Conservation (phyloP, 108 stramenopile species). For the Schizochytrium sp. region DNA sequence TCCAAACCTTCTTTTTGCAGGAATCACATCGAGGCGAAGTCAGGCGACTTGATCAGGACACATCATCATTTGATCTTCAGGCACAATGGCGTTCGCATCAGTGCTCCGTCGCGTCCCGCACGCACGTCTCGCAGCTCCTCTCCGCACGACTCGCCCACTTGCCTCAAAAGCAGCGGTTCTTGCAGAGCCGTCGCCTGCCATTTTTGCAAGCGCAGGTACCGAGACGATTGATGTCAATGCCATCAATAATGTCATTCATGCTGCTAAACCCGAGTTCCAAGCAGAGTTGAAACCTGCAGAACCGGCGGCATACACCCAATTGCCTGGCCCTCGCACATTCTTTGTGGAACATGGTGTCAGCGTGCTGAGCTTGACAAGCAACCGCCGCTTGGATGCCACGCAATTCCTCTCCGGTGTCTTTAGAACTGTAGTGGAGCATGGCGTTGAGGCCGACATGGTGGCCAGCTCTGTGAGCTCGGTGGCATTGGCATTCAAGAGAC, state of each 20-base stretch:
- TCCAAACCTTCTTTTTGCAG: too few species aligned
- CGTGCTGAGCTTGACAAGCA: slow-evolving; percentile 29
- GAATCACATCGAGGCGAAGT: too few species aligned
- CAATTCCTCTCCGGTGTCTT: slow-evolving; percentile 28
- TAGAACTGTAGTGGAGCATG: background rate
- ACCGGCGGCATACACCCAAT: background rate
- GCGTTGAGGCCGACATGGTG: slow-evolving; percentile 8
- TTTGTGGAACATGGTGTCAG: background rate
- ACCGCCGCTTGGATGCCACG: slow-evolving; percentile 19
- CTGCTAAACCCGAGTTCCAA: background rate
- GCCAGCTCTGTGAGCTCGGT: slow-evolving; percentile 27
- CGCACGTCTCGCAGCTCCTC: too few species aligned
- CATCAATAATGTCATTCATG: background rate
- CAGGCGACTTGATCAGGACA: too few species aligned
- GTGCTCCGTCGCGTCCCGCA: too few species aligned
- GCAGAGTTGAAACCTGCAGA: background rate
- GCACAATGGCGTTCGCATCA: too few species aligned
- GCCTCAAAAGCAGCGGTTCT: too few species aligned
- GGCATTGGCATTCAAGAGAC: background rate
- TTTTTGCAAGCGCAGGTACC: too few species aligned
- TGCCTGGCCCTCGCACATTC: background rate
- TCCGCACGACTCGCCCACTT: too few species aligned
- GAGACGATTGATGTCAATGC: too few species aligned
- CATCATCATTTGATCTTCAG: too few species aligned
- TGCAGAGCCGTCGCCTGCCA: too few species aligned